These are phyloP conservation scores for Coelastrella sp. DNA, from an alignment of 139 green algal species.

Conservation along the genomic window DNA sequence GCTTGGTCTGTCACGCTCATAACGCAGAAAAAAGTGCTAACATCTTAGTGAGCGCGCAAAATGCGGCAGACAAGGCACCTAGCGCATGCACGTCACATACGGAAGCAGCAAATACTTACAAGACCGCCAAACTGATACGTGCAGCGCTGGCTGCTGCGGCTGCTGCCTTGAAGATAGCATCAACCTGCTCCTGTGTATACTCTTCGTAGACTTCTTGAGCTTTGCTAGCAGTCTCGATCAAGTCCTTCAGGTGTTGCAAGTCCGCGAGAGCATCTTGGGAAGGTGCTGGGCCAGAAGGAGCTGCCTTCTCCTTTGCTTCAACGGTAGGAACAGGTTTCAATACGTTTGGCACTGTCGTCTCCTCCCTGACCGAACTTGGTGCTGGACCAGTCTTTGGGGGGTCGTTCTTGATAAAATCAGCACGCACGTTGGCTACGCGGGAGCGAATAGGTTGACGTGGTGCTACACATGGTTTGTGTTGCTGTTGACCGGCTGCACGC, in stretches of 20 bases:
- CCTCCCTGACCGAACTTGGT: slow-evolving; percentile 4
- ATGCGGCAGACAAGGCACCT: too few relatives aligned
- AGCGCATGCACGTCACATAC: not conserved
- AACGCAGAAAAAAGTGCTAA: too few relatives aligned
- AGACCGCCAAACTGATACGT: slow-evolving; percentile 37
- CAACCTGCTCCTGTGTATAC: slow-evolving; percentile 40
- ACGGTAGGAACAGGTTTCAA: not conserved
- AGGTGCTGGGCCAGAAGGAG: not conserved
- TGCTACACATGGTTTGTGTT: not conserved
- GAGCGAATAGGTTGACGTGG: not conserved
- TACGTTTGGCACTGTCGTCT: not conserved
- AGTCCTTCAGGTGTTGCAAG: not conserved
- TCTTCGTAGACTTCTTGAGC: slow-evolving; percentile 14
- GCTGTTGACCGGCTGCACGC: not conserved
- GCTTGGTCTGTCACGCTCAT: too few relatives aligned
- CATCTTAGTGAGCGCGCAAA: too few relatives aligned
- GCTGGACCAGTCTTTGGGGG: not conserved
- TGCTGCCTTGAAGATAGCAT: slow-evolving; percentile 50
- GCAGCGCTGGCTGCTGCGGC: slow-evolving; percentile 32
- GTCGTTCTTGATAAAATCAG: slow-evolving; percentile 23
- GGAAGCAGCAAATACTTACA: not conserved
- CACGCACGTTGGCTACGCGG: not conserved
- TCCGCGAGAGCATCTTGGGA: slow-evolving; percentile 13
- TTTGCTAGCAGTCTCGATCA: not conserved
- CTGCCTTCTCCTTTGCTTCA: slow-evolving; percentile 1